Evolutionary conservation across 106 monocot species (phyloP).

Genomic region (Hemerocallis citrina): DNA sequence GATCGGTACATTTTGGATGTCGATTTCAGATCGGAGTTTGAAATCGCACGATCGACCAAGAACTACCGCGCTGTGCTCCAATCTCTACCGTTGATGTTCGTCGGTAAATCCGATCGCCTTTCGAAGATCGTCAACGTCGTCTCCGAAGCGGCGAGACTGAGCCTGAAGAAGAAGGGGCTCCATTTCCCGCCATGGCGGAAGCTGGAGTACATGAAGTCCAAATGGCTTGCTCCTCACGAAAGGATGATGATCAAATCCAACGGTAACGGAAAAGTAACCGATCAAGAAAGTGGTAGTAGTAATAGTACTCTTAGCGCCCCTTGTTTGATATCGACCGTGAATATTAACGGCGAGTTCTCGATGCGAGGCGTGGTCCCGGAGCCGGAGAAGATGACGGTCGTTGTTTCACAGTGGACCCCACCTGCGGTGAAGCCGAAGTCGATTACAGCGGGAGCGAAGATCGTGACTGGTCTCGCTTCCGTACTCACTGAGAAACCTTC

Average conservation of each 20-base stretch:
- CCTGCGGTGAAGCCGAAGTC: constrained; percentile 26
- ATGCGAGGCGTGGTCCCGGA: background rate
- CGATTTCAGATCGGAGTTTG: constrained; percentile 72
- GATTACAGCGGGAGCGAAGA: constrained; percentile 11
- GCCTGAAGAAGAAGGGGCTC: constrained; percentile 73
- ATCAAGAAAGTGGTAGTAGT: background rate
- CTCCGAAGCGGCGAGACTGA: constrained; percentile 45
- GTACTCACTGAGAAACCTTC: constrained; percentile 7
- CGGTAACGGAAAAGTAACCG: too few relatives aligned
- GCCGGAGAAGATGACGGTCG: constrained; percentile 11
- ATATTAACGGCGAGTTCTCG: constrained; percentile 20
- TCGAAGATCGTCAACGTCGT: constrained; percentile 44
- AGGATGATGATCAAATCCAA: background rate
- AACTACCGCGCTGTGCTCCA: constrained; percentile 42
- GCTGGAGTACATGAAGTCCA: constrained; percentile 56
- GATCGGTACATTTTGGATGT: constrained; percentile 48
- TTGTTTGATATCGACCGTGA: constrained; percentile 5
- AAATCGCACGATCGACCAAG: constrained; percentile 67
- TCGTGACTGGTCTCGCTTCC: constrained; percentile 46
- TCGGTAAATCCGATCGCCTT: constrained; percentile 43
- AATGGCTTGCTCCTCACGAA: constrained; percentile 46
- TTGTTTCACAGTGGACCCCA: constrained; percentile 23
- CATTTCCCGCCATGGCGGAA: constrained; percentile 70
- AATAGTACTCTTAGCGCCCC: background rate
- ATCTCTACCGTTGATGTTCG: constrained; percentile 51